phyloP scores from a whole-genome alignment of 305 asterid species.

The Stenogyne calaminthoides region DNA sequence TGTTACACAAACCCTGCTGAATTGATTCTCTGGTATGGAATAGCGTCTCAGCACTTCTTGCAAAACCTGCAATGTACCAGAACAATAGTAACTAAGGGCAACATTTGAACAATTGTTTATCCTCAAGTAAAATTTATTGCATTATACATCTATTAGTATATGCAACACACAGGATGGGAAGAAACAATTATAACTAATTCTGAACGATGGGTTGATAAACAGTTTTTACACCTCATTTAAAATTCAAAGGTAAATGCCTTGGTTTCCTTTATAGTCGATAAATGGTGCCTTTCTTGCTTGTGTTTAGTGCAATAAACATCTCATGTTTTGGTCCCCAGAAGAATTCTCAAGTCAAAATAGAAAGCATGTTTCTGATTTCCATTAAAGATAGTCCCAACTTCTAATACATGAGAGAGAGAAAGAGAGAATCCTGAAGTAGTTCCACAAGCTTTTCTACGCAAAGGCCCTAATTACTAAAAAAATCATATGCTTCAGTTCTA shows the following conservation, averaged over 20 bases:
- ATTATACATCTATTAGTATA: not conserved
- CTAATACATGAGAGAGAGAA: not conserved
- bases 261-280: not conserved
- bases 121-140: not conserved
- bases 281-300: constrained; percentile 1
- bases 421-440: not conserved
- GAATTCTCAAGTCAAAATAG: not conserved
- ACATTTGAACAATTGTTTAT: not conserved
- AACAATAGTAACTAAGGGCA: constrained; percentile 21
- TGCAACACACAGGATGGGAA: not conserved
- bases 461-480: not conserved
- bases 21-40: constrained; percentile 70
- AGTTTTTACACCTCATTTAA: not conserved
- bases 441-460: not conserved
- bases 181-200: not conserved
- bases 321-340: not conserved
- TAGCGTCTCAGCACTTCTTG: constrained; percentile 85
- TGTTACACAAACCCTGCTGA: constrained; percentile 83
- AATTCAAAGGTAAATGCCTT: not conserved
- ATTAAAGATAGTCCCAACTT: not conserved
- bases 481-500: not conserved
- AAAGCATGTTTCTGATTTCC: not conserved
- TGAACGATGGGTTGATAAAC: not conserved
- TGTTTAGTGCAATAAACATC: not conserved
- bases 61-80: constrained; percentile 62